Percentiles rank a stretch among this genome's conserved stretches.
These are phyloP conservation scores for Dorcoceras hygrometricum DNA, from an alignment of 257 asterid species.

Conservation along the genomic window DNA sequence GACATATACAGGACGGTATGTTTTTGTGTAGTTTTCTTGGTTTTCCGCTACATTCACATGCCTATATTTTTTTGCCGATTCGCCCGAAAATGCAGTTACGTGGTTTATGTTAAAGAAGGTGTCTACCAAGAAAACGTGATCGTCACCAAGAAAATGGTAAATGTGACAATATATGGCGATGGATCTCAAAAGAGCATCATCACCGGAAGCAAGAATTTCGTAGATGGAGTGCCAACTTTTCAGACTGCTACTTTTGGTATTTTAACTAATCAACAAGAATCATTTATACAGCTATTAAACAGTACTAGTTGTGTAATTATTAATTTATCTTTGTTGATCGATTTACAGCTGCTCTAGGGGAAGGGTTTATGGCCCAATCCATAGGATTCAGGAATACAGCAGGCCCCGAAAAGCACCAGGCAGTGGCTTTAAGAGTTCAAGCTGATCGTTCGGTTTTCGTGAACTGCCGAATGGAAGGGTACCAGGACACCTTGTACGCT, in stretches of 20 bases:
- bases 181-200: constrained; percentile 87
- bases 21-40: background rate
- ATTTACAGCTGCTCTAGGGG: constrained; percentile 64
- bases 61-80: background rate
- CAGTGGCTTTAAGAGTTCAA: constrained; percentile 85
- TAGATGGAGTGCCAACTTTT: constrained; percentile 70
- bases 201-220: constrained; percentile 66
- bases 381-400: constrained; percentile 86
- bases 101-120: constrained; percentile 72
- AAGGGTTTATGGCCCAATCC: constrained; percentile 72
- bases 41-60: background rate
- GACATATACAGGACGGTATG: constrained; percentile 34
- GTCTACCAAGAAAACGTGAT: constrained; percentile 65
- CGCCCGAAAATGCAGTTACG: constrained; percentile 42
- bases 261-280: background rate
- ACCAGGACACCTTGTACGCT: constrained; percentile 58
- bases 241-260: constrained; percentile 88
- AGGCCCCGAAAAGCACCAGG: constrained; percentile 85
- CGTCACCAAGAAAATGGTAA: constrained; percentile 60
- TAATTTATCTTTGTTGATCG: background rate
- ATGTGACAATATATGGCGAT: constrained; percentile 73
- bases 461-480: constrained; percentile 82
- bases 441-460: constrained; percentile 62
- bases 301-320: background rate
- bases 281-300: background rate